These are phyloP conservation scores for Aegilops sharonensis DNA, from an alignment of 176 grass and related monocot species.

Conservation along the genomic window DNA sequence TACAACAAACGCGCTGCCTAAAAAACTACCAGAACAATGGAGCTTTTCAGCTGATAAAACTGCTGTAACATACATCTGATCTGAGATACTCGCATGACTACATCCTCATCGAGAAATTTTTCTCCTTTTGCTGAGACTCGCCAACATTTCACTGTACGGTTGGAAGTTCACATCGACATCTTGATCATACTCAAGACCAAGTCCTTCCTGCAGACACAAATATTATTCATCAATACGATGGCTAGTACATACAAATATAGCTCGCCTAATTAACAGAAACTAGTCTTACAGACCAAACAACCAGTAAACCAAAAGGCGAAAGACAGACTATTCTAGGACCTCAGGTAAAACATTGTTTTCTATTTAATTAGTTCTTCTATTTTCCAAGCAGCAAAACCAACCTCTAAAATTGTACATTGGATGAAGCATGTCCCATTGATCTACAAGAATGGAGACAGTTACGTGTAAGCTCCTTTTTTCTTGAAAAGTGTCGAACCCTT, in stretches of 20 bases:
- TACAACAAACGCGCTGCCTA: background rate
- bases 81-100: conserved; percentile 8
- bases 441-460: too few relatives aligned
- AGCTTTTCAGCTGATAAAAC: conserved; percentile 22
- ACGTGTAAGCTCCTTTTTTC: too few relatives aligned
- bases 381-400: too few relatives aligned
- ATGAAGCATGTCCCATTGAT: too few relatives aligned
- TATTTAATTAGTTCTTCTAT: too few relatives aligned
- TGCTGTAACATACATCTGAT: conserved; percentile 15
- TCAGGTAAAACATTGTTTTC: too few relatives aligned
- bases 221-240: conserved; percentile 2
- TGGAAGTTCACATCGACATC: conserved; percentile 69
- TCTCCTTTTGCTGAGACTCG: conserved; percentile 64
- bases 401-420: too few relatives aligned
- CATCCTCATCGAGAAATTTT: conserved; percentile 41
- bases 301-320: too few relatives aligned
- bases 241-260: background rate
- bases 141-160: conserved; percentile 55
- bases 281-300: too few relatives aligned
- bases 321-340: too few relatives aligned
- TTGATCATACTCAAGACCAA: conserved; percentile 94
- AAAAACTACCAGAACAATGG: conserved; percentile 1
- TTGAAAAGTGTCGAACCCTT: too few relatives aligned
- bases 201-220: conserved; percentile 66
- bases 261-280: too few relatives aligned